A percentile compares a stretch with the other conserved stretches of the same genome.
These are phyloP conservation scores for Uromyces viciae-fabae DNA, from an alignment of 1,284 basidiomycete genomes.

Conservation along the genomic window DNA sequence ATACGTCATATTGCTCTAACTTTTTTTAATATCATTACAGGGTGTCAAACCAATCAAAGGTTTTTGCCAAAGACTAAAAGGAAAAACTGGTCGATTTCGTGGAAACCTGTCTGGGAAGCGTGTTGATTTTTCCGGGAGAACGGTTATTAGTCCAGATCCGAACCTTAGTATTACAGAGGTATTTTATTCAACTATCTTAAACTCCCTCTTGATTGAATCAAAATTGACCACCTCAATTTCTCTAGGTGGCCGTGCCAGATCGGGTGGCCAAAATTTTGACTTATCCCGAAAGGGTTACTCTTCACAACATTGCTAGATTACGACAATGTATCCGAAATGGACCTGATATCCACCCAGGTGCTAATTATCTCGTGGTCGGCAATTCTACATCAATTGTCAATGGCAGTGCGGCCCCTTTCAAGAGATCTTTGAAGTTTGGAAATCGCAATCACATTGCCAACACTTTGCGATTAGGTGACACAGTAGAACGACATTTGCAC, in stretches of 20 bases:
- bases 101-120: conserved; percentile 98
- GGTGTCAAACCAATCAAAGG: conserved; percentile 84
- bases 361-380: conserved; percentile 78
- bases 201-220: neutral
- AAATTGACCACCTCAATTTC: neutral
- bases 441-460: conserved; percentile 68
- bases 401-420: conserved; percentile 58
- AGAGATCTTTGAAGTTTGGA: conserved; percentile 66
- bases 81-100: conserved; percentile 97
- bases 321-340: conserved; percentile 81
- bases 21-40: conserved; percentile 9
- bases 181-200: neutral
- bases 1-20: neutral
- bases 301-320: conserved; percentile 80
- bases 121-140: conserved; percentile 97
- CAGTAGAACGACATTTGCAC: conserved; percentile 87
- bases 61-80: conserved; percentile 96
- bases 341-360: conserved; percentile 86
- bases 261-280: conserved; percentile 93
- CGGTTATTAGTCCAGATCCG: conserved; percentile 97
- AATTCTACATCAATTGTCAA: conserved; percentile 57
- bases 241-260: conserved; percentile 75
- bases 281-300: conserved; percentile 91
- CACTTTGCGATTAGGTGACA: conserved; percentile 73
- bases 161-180: conserved; percentile 92